phyloP scores from a whole-genome alignment of 495 filamentous ascomycete genomes.

The Neurospora sp. region DNA sequence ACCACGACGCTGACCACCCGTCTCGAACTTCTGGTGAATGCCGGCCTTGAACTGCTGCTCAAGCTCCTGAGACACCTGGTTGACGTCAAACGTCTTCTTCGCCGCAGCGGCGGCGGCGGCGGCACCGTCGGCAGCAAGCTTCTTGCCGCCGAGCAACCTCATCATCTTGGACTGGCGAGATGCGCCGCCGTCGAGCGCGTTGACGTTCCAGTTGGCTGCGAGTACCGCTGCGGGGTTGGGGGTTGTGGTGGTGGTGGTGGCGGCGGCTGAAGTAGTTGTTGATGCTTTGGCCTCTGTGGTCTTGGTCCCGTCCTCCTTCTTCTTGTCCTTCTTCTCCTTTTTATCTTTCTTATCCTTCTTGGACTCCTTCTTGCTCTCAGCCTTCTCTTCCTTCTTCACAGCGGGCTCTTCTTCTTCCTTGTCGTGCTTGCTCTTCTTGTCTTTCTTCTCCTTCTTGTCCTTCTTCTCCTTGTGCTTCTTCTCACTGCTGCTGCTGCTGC shows the following conservation, averaged over 20 bases:
- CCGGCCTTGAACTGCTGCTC: slow-evolving; percentile 49
- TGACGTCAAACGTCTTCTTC: slow-evolving; percentile 23
- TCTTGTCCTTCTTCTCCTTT: slow-evolving; percentile 6
- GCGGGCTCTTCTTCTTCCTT: slow-evolving; percentile 2
- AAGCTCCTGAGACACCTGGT: slow-evolving; percentile 40
- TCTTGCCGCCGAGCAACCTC: slow-evolving; percentile 44
- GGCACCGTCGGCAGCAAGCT: slow-evolving; percentile 13
- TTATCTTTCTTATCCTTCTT: slow-evolving; percentile 7
- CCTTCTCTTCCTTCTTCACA: neutral
- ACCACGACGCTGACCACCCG: slow-evolving; percentile 38
- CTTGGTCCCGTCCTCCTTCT: slow-evolving; percentile 3
- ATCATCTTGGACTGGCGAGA: slow-evolving; percentile 47
- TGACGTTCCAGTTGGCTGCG: slow-evolving; percentile 41
- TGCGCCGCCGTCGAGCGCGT: slow-evolving; percentile 38
- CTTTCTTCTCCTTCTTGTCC: neutral
- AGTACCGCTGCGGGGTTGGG: slow-evolving; percentile 4
- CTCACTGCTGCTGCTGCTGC: neutral
- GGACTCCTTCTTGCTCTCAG: slow-evolving; percentile 1
- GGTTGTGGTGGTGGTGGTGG: neutral
- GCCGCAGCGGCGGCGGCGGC: slow-evolving; percentile 1
- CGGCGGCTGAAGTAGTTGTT: neutral
- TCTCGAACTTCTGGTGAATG: slow-evolving; percentile 48
- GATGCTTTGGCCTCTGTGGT: neutral
- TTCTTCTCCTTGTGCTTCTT: slow-evolving; percentile 7
- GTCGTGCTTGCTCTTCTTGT: neutral